Percentiles rank a stretch among this genome's conserved stretches.
phyloP scores from a whole-genome alignment of 164 flowering plant genomes.

The Brasenia schreberi region DNA sequence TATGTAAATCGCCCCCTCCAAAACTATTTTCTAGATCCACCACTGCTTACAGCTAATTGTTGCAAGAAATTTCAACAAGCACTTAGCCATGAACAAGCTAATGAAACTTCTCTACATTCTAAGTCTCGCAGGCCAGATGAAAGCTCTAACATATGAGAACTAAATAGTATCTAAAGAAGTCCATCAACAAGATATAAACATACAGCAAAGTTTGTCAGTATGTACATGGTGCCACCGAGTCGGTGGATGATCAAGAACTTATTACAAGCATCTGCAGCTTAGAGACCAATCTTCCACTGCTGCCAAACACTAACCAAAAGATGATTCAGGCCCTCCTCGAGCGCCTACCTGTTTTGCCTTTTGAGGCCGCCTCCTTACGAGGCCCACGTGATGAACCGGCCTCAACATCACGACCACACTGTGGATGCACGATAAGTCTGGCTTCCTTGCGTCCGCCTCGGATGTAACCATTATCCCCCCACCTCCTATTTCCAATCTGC shows the following conservation, averaged over 20 bases:
- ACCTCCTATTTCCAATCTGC: slow-evolving; percentile 76
- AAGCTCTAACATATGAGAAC: background rate
- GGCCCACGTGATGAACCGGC: background rate
- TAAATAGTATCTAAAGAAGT: background rate
- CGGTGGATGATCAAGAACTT: background rate
- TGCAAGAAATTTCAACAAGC: background rate
- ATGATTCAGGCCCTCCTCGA: background rate
- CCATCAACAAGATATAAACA: background rate
- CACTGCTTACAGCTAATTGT: too few species aligned
- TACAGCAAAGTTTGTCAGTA: too few species aligned
- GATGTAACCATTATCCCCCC: slow-evolving; percentile 88
- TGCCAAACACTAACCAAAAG: too few species aligned
- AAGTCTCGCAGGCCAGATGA: background rate
- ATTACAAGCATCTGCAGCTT: background rate
- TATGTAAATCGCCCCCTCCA: too few species aligned
- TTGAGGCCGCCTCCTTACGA: background rate
- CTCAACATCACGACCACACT: background rate
- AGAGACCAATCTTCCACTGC: too few species aligned
- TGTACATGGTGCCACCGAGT: background rate
- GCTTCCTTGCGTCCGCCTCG: slow-evolving; percentile 80
- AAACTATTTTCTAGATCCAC: too few species aligned
- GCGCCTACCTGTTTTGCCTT: background rate
- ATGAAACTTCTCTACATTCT: background rate
- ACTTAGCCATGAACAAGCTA: background rate
- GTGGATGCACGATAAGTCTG: slow-evolving; percentile 26